Base-by-base conservation (phyloP, 139 green algal genomes). In the Coelastrella sp. region DNA sequence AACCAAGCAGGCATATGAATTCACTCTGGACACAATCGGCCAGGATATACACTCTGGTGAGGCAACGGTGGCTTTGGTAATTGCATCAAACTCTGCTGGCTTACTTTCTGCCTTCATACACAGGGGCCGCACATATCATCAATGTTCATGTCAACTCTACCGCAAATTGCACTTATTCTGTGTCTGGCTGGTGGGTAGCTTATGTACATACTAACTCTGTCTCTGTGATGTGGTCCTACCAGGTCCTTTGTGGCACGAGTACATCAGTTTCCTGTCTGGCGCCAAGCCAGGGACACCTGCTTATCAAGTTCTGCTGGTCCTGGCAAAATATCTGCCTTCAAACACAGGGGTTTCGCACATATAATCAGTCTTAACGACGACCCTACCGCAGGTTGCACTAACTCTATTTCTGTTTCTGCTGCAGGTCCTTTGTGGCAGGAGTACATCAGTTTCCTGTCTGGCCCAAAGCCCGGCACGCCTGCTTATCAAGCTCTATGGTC, bases 201-300 rank as follows among this genome's bases (percentile, higher is more conserved):
- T n/a, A n/a, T n/a, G n/a, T 54, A 13, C 65, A 78, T 20, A 19
- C 22, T 20, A n/a, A n/a, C n/a, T n/a, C n/a, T n/a, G n/a, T n/a
- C n/a, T n/a, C n/a, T n/a, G 4, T 32, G 60, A 71, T 8, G 17
- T 80, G 74, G 23, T 60, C 57, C 57, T 60, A 20, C 91, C n/a
- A 57, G 96, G 95, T 13, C 81, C 81, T 54, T 88, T 99, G 65
- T 99, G 97, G 97, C 93, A 95, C 71, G 97, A 99, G 75, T 98
- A 97, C 92, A 92, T 98, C 14, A 58, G 85, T 7, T 97, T 98
- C 88, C 90, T 99, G 90, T 88, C 95, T 76, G 84, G 59, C 1
- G 93, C 95, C 7, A 94, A 95, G 81, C 89, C 93, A 2, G 96
- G 95, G 20, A 94, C 92, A 19, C 90, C 95, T 5, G 95, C 93